Base-by-base conservation (phyloP, 352 stramenopile genomes). In the Phytophthora pinifolia region DNA sequence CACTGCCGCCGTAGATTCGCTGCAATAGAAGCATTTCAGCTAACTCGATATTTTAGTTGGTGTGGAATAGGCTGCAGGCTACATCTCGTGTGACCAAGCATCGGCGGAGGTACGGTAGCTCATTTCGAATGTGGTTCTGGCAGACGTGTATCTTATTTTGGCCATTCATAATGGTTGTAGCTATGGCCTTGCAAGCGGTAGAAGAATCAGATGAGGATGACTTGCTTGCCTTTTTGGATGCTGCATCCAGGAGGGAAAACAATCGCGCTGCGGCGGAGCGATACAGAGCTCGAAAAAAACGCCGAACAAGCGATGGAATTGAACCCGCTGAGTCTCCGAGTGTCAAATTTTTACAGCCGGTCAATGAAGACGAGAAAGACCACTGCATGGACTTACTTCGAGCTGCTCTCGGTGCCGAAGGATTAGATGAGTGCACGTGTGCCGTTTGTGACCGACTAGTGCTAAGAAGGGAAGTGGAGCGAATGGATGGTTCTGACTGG, bases 301-400 rank as follows among this genome's bases (percentile, higher is more conserved):
- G 14, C 10, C 34, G 10, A 4, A 13, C 6, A 39, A 39, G 34
- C 6, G 10, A 39, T 13, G 36, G 29, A 42, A 42, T 22, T 22
- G 20, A 22, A 22, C 20, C 20, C 20, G 20, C 20, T 22, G 20
- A 22, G 20, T 22, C 20, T 22, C 20, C 20, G 20, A 22, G 15
- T 42, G 6, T 2, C 36, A 27, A 25, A 25, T 27, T 2, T 12
- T 42, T 42, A 29, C 36, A 27, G 15, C 36, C 36, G 10, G 6
- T 42, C 6, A 42, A 15, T 42, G 14, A 27, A 27, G 15, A 42
- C 4, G 36, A 42, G 14, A 22, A 27, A 42, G 36, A 42, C 1
- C 36, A 42, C 8, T 42, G 36, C 15, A 27, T 42, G 36, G 36
- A 42, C 6, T 25, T 42, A 9, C 36, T 42, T 42, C 36, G 36